Base-by-base conservation (phyloP, 768 basidiomycete species). In the Chalciporus pseudorubinellus region DNA sequence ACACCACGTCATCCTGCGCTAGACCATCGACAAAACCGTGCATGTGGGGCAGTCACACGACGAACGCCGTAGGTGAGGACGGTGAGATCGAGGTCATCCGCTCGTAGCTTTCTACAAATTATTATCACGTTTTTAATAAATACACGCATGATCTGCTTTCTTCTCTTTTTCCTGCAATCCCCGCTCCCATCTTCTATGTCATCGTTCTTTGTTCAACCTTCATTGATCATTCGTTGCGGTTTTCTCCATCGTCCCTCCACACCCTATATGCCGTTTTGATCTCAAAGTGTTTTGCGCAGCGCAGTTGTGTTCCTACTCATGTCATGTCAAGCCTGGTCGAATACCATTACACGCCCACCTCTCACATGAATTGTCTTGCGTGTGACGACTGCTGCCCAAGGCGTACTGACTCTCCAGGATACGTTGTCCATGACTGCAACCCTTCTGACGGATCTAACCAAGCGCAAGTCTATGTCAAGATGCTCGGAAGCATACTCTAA, bases 261-360 rank as follows among this genome's bases (percentile, higher is more conserved):
- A 7, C 28, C 8, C 31, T 44, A 38, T 28, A 42, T 43, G 24
- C 29, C 24, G 29, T 44, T 21, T 52, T 28, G 34, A 52, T 38
- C 2, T 47, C 39, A 22, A 50, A 26, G 50, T 18, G 20, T 59
- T 48, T 38, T 22, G 38, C 44, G 26, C 48, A 52, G 14, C 34
- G 9, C 14, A 7, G 14, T 36, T 36, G 34, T n/a, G 16, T 36
- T 36, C 34, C 4, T 16, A 16, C 6, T 16, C 16, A 36, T 36
- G 34, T 36, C 34, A 36, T 44, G n/a, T 44, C 45, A 24, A 38
- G 22, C 34, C 26, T 43, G 42, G 45, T 44, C 11, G 29, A 59
- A 61, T 61, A 55, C 52, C 60, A 62, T 40, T 48, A 39, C 47
- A 51, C 43, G 20, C 55, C 53, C 55, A 57, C 59, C 55, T 20